Evolutionary conservation across 352 stramenopile genomes (phyloP).

Genomic region (Phytophthora agathidicida): DNA sequence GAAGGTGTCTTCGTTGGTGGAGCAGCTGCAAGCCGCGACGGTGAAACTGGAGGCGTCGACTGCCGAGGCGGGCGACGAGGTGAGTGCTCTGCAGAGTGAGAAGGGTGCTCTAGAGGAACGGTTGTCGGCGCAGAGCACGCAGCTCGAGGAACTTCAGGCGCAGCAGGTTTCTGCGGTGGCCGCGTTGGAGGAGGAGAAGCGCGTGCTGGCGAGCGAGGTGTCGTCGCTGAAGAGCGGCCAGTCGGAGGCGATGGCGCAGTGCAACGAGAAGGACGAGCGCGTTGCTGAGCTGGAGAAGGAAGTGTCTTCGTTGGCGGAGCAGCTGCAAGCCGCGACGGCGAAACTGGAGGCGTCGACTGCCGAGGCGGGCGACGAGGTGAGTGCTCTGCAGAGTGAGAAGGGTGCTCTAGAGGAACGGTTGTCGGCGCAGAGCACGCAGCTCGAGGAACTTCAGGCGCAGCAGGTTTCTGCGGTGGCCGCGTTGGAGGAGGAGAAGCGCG

Average conservation of each 20-base stretch:
- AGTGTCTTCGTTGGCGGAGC: conserved; percentile 1
- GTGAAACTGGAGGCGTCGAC: conserved; percentile 4
- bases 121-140: conserved; percentile 1
- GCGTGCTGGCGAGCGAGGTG: conserved; percentile 6
- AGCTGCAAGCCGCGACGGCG: conserved; percentile 11
- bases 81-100: conserved; percentile 6
- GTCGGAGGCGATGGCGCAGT: conserved; percentile 1
- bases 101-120: conserved; percentile 13
- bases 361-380: conserved; percentile 24
- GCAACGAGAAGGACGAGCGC: conserved; percentile 12
- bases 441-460: conserved; percentile 12
- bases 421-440: conserved; percentile 12
- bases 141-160: conserved; percentile 7
- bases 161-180: conserved; percentile 7
- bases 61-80: conserved; percentile 5
- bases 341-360: conserved; percentile 25
- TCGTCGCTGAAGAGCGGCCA: conserved; percentile 6
- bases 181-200: conserved; percentile 18
- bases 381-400: conserved; percentile 24
- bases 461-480: conserved; percentile 16
- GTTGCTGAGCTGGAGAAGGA: conserved; percentile 14
- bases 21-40: conserved; percentile 4
- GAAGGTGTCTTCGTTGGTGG: conserved; percentile 1
- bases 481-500: conserved; percentile 29
- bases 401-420: conserved; percentile 17